Base-by-base conservation (phyloP, 345 rosid genomes). In the Leavenworthia alabamica region DNA sequence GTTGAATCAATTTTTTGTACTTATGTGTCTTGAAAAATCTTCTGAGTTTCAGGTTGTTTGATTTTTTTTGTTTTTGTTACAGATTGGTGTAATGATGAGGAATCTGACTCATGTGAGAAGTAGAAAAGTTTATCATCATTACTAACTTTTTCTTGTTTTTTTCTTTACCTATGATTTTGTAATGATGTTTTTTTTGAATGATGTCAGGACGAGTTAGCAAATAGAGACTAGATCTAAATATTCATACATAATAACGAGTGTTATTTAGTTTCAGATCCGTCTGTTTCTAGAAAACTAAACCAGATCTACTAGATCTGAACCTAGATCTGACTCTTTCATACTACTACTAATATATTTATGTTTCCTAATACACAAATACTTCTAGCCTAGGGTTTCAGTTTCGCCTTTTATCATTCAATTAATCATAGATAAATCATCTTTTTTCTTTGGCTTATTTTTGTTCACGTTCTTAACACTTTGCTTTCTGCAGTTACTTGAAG, bases 11-110 rank as follows among this genome's bases (percentile, higher is more conserved):
- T 17, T 27, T 50, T 9, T 28, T 27, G 33, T n/a, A 42, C 28
- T 47, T 29, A 1, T 11, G 24, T 22, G 31, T 68, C 8, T 61
- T 40, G 10, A 7, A 19, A 19, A 26, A 10, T 55, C 13, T 52
- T 57, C 0, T 19, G 32, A 31, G 42, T 35, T 53, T 70, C 43
- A 54, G 17, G 41, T 60, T 15, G 57, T 13, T 16, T 46, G 12
- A 2, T 17, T 4, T 3, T 17, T 23, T 43, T 45, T 4, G 59
- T 50, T 68, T 36, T 27, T 10, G n/a, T 36, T 33, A 68, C 77
- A 70, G 80, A 82, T 82, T 82, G 82, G 76, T 35, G 82, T 73
- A 84, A 80, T 80, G 83, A 84, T 84, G 83, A 82, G 65, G 47
- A 43, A 54, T 67, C 83, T 82, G 83, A 80, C 49, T 65, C 72